A percentile compares a stretch with the other conserved stretches of the same genome.
Conservation (phyloP, 1,284 basidiomycete genomes). For the Heterobasidion parviporum region DNA sequence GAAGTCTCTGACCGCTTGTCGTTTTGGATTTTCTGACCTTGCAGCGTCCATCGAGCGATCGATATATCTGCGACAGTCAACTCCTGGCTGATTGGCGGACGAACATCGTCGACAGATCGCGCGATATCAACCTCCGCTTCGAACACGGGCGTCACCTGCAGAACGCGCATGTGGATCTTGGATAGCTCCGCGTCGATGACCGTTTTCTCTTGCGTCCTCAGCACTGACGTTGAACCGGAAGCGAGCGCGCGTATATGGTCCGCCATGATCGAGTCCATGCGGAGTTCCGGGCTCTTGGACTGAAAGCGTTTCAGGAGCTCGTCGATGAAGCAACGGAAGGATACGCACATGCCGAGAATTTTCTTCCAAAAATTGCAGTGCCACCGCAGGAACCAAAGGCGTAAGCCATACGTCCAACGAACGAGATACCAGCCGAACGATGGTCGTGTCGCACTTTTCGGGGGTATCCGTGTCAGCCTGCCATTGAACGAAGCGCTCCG, state of each 20-base stretch:
- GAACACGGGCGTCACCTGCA: not conserved
- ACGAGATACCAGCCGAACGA: conserved; percentile 1
- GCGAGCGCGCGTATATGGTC: conserved; percentile 21
- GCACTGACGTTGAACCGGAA: not conserved
- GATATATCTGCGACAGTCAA: not conserved
- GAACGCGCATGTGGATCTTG: not conserved
- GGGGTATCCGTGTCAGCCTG: not conserved
- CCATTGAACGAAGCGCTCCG: not conserved
- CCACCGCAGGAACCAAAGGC: conserved; percentile 9
- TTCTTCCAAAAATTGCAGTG: conserved; percentile 8
- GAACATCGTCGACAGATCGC: not conserved
- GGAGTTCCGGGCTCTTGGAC: conserved; percentile 35
- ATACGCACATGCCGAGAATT: not conserved
- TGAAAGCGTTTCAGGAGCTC: conserved; percentile 13
- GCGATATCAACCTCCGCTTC: not conserved
- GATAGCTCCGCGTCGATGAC: not conserved
- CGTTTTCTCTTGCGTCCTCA: not conserved
- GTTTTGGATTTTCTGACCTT: not conserved
- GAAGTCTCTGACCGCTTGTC: not conserved
- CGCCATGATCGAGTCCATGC: conserved; percentile 37
- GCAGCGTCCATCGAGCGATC: not conserved
- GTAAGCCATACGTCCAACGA: conserved; percentile 9
- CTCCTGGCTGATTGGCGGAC: not conserved
- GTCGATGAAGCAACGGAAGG: not conserved
- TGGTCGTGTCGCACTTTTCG: not conserved